These are phyloP conservation scores for Fusarium algeriense DNA, from an alignment of 2,329 filamentous ascomycete species.

Conservation along the genomic window DNA sequence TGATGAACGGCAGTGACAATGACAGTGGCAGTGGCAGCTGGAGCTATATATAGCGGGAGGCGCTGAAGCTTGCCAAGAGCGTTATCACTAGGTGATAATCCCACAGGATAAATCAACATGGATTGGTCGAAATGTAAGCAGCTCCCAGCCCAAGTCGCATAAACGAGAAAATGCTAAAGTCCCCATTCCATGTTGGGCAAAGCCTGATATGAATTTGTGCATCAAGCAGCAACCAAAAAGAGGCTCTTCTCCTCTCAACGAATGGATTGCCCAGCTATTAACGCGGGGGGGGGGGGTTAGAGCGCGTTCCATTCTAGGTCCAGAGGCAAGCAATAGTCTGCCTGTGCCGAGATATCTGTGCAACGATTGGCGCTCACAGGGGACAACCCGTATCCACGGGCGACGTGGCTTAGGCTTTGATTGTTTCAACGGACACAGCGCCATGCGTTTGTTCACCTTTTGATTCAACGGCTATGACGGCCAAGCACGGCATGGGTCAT, in stretches of 20 bases:
- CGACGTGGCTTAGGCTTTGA: constrained; percentile 36
- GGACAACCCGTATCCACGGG: constrained; percentile 39
- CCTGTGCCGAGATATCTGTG: constrained; percentile 23
- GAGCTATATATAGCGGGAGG: constrained; percentile 34
- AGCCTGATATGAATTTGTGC: constrained; percentile 10
- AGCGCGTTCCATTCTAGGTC: constrained; percentile 16
- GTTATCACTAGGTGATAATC: constrained; percentile 23
- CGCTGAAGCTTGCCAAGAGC: constrained; percentile 29
- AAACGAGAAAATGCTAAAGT: constrained; percentile 28
- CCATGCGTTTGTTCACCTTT: constrained; percentile 22
- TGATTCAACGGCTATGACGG: constrained; percentile 17
- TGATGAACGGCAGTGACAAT: neutral
- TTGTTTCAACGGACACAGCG: constrained; percentile 28
- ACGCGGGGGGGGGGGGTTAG: constrained; percentile 27
- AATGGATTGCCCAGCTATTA: constrained; percentile 22
- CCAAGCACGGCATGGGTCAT: constrained; percentile 1
- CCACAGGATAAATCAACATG: constrained; percentile 7
- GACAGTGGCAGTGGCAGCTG: constrained; percentile 16
- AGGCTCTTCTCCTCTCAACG: constrained; percentile 29
- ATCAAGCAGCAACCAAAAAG: constrained; percentile 26
- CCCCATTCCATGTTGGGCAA: constrained; percentile 14
- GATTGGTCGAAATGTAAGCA: constrained; percentile 13
- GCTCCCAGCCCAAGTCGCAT: constrained; percentile 21
- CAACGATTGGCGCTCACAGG: constrained; percentile 33
- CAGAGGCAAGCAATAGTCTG: constrained; percentile 26